Conservation (phyloP, 2,329 filamentous ascomycete genomes). For the Aspergillus neoniger region DNA sequence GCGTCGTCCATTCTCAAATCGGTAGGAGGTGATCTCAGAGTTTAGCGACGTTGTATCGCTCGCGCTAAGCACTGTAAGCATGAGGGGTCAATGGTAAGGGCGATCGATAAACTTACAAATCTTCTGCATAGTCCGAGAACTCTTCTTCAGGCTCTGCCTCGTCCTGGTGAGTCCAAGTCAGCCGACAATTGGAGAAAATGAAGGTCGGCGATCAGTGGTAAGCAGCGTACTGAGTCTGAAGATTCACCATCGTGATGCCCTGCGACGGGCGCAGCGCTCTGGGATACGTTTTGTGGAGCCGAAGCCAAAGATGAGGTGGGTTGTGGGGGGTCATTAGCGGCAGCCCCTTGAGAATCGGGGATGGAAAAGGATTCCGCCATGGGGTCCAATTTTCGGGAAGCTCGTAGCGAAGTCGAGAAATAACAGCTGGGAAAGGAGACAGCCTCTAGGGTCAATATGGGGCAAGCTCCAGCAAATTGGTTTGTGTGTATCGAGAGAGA, state of each 20-base stretch:
- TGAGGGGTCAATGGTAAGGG: no score
- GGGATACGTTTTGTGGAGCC: not conserved
- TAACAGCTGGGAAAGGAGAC: not conserved
- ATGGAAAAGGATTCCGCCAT: not conserved
- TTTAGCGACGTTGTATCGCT: slow-evolving; percentile 24
- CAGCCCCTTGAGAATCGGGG: not conserved
- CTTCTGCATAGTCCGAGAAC: slow-evolving; percentile 20
- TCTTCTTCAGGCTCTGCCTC: slow-evolving; percentile 1
- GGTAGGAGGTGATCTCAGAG: slow-evolving; percentile 27
- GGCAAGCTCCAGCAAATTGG: not conserved
- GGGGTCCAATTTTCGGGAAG: not conserved
- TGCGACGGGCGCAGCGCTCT: not conserved
- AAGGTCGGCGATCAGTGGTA: not conserved
- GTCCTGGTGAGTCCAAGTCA: slow-evolving; percentile 4
- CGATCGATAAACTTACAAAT: slow-evolving; percentile 17
- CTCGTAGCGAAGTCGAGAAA: not conserved
- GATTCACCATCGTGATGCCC: not conserved
- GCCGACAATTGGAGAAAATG: not conserved
- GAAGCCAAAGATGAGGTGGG: not conserved
- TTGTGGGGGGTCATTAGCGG: slow-evolving; percentile 1
- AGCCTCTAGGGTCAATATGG: not conserved
- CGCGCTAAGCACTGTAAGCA: slow-evolving; percentile 8
- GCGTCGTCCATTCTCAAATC: slow-evolving; percentile 33
- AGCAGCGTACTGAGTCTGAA: slow-evolving; percentile 1
- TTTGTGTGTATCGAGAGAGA: not conserved